These are phyloP conservation scores for Apiospora rasikravindrae DNA, from an alignment of 2,329 filamentous ascomycete genomes.

Conservation along the genomic window DNA sequence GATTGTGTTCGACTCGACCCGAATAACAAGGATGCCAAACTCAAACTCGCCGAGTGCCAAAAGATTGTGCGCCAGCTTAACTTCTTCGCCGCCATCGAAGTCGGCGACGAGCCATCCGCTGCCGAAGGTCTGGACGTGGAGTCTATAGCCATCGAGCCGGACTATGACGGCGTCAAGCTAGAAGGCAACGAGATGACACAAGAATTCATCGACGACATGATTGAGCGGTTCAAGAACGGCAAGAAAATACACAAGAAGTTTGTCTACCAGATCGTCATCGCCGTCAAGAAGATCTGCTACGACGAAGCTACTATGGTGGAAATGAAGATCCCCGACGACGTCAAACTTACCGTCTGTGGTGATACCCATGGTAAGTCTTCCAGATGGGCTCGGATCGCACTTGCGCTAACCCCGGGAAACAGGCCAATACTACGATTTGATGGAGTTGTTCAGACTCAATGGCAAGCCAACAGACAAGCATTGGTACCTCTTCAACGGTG, in stretches of 20 bases:
- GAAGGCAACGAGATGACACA: conserved; percentile 82
- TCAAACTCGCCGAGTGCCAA: conserved; percentile 91
- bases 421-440: conserved; percentile 97
- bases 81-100: conserved; percentile 93
- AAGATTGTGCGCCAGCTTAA: conserved; percentile 91
- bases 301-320: conserved; percentile 98
- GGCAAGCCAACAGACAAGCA: conserved; percentile 85
- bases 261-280: conserved; percentile 93
- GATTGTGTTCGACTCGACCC: conserved; percentile 88
- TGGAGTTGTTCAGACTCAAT: conserved; percentile 94
- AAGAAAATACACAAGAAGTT: conserved; percentile 97
- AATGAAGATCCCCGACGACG: conserved; percentile 77
- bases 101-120: conserved; percentile 89
- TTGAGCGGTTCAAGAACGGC: conserved; percentile 90
- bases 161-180: conserved; percentile 84
- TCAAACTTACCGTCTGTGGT: conserved; percentile 89
- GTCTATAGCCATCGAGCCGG: conserved; percentile 78
- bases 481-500: conserved; percentile 96
- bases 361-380: conserved; percentile 84
- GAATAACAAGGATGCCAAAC: conserved; percentile 84
- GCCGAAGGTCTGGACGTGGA: conserved; percentile 90
- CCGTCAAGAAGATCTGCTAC: conserved; percentile 87
- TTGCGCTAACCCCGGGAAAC: conserved; percentile 10
- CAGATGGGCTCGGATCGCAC: not conserved
- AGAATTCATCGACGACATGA: conserved; percentile 98